phyloP scores from a whole-genome alignment of 805 yeast species.

The Starmerella sirachaensis region DNA sequence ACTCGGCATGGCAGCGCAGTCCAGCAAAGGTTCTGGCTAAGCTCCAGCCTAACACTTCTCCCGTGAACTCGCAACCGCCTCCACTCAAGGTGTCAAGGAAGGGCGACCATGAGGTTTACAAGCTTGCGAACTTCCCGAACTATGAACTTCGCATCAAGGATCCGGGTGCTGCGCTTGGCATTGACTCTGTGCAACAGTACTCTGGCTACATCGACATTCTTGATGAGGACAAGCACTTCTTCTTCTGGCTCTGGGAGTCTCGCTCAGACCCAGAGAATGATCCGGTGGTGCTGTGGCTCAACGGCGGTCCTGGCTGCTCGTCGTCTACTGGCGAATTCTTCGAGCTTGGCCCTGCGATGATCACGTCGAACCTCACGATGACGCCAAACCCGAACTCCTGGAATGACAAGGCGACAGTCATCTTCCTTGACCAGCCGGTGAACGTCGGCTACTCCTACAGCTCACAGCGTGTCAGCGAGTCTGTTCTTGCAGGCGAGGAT shows the following conservation, averaged over 20 bases:
- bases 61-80: conserved; percentile 12
- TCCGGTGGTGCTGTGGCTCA: conserved; percentile 80
- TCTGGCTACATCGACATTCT: conserved; percentile 66
- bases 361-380: conserved; percentile 53
- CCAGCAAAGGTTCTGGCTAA: conserved; percentile 6
- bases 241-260: conserved; percentile 84
- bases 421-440: conserved; percentile 90
- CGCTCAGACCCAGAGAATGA: conserved; percentile 73
- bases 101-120: conserved; percentile 14
- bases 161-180: conserved; percentile 53
- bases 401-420: conserved; percentile 86
- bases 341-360: conserved; percentile 83
- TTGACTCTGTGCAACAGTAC: conserved; percentile 71
- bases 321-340: conserved; percentile 84
- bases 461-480: conserved; percentile 15
- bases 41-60: conserved; percentile 7
- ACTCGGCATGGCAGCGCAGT: conserved; percentile 3
- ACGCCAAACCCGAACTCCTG: conserved; percentile 81
- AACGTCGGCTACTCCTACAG: conserved; percentile 87
- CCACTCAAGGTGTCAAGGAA: conserved; percentile 7
- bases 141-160: conserved; percentile 50
- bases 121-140: conserved; percentile 23
- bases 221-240: conserved; percentile 82
- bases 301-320: conserved; percentile 98
- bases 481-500: conserved; percentile 68